These are phyloP conservation scores for Pichia sp. DNA, from an alignment of 1,139 yeast species.

Conservation along the genomic window DNA sequence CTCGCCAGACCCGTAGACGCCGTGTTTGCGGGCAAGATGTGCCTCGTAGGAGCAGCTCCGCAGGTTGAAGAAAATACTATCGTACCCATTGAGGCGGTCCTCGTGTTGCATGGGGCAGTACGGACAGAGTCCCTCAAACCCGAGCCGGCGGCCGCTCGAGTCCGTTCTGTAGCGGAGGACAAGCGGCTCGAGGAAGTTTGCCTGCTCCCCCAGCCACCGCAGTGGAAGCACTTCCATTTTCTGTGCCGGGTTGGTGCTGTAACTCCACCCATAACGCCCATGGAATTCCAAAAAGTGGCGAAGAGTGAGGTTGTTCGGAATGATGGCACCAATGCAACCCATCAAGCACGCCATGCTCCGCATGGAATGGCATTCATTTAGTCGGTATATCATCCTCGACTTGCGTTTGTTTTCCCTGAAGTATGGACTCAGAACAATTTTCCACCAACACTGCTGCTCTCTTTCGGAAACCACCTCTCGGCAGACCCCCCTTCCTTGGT, in stretches of 20 bases:
- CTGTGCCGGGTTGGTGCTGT: slow-evolving; percentile 10
- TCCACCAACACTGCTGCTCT: background rate
- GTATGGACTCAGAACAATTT: background rate
- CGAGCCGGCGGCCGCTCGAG: slow-evolving; percentile 13
- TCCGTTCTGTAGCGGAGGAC: slow-evolving; percentile 21
- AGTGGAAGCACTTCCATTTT: slow-evolving; percentile 16
- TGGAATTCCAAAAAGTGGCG: slow-evolving; percentile 2
- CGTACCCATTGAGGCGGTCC: background rate
- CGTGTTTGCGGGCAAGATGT: slow-evolving; percentile 31
- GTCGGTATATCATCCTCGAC: background rate
- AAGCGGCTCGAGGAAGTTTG: slow-evolving; percentile 27
- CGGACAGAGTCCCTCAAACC: slow-evolving; percentile 27
- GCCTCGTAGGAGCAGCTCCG: slow-evolving; percentile 28
- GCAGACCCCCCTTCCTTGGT: background rate
- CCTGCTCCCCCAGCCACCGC: slow-evolving; percentile 19
- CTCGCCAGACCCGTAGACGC: slow-evolving; percentile 29
- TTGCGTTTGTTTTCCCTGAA: background rate
- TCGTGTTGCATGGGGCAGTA: slow-evolving; percentile 21
- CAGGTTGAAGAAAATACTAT: slow-evolving; percentile 22
- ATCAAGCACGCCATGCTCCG: background rate
- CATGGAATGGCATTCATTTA: background rate
- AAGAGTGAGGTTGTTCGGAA: slow-evolving; percentile 9
- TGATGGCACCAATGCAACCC: background rate
- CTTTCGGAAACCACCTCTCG: background rate
- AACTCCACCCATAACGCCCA: slow-evolving; percentile 9